Conservation (phyloP, 78 protist genomes). For the Speleostelium caveatum region DNA sequence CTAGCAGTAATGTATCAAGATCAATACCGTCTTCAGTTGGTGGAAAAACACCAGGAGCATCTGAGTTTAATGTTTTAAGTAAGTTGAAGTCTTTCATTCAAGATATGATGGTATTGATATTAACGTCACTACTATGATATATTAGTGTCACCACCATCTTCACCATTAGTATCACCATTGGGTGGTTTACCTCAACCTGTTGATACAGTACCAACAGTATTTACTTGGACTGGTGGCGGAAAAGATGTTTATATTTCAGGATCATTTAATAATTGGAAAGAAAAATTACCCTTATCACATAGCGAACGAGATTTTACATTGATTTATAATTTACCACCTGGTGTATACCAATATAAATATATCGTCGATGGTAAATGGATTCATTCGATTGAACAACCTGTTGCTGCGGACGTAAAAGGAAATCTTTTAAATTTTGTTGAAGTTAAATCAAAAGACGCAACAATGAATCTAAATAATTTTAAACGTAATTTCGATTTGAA, state of each 20-base stretch:
- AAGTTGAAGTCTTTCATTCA: not conserved
- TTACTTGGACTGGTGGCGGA: constrained; percentile 87
- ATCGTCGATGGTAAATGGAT: constrained; percentile 93
- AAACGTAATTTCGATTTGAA: constrained; percentile 16
- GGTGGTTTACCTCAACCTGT: constrained; percentile 25
- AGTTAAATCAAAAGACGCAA: constrained; percentile 58
- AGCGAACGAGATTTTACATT: constrained; percentile 81
- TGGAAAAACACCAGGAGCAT: constrained; percentile 15
- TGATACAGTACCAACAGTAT: constrained; percentile 83
- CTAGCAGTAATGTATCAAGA: not conserved
- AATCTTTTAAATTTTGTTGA: constrained; percentile 78
- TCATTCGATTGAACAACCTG: constrained; percentile 83
- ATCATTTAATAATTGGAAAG: constrained; percentile 85
- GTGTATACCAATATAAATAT: constrained; percentile 89
- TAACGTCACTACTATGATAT: not conserved
- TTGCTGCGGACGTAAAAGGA: constrained; percentile 81
- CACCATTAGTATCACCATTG: constrained; percentile 68
- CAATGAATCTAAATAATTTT: constrained; percentile 48
- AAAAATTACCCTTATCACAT: constrained; percentile 74
- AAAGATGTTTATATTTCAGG: constrained; percentile 81
- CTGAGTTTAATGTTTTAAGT: constrained; percentile 68
- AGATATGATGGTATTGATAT: not conserved
- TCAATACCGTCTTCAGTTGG: not conserved
- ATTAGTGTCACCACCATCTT: constrained; percentile 75
- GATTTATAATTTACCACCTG: constrained; percentile 84